Conservation (phyloP, 495 filamentous ascomycete genomes). For the Aspergillus bridgeri region DNA sequence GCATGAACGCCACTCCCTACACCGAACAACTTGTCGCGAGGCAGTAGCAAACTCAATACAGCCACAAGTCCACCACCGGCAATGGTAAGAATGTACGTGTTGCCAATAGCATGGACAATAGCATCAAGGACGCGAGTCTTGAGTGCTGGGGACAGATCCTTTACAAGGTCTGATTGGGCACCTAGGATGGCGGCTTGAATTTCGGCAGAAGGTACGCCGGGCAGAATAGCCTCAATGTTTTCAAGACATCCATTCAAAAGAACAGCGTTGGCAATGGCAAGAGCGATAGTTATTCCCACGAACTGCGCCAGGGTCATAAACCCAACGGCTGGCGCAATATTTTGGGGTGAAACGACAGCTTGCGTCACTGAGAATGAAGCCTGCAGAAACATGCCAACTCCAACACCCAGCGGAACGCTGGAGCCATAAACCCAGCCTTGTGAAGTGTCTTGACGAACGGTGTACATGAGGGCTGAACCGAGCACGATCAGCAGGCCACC, state of each 20-base stretch:
- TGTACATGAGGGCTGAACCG: constrained; percentile 48
- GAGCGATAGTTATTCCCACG: constrained; percentile 46
- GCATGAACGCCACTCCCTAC: too few species aligned
- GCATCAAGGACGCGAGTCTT: too few species aligned
- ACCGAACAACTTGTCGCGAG: too few species aligned
- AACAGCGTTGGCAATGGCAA: constrained; percentile 56
- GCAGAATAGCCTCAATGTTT: too few species aligned
- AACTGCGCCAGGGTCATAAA: constrained; percentile 56
- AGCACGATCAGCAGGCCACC: constrained; percentile 44
- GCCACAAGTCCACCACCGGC: too few species aligned
- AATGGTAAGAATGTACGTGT: too few species aligned
- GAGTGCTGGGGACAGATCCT: too few species aligned
- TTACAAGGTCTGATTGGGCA: too few species aligned
- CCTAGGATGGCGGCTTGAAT: too few species aligned
- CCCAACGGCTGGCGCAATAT: constrained; percentile 43
- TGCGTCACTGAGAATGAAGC: constrained; percentile 54
- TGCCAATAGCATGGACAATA: too few species aligned
- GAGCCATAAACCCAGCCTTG: constrained; percentile 44
- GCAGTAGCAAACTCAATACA: too few species aligned
- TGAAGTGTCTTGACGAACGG: constrained; percentile 28
- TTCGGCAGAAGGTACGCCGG: too few species aligned
- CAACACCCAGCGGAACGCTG: constrained; percentile 49
- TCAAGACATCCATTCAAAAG: constrained; percentile 43
- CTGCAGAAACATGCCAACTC: constrained; percentile 50
- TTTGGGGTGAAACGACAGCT: constrained; percentile 35